These are phyloP conservation scores for Odonthalia washingtoniensis DNA, from an alignment of 31 red algal genomes.

Conservation along the genomic window DNA sequence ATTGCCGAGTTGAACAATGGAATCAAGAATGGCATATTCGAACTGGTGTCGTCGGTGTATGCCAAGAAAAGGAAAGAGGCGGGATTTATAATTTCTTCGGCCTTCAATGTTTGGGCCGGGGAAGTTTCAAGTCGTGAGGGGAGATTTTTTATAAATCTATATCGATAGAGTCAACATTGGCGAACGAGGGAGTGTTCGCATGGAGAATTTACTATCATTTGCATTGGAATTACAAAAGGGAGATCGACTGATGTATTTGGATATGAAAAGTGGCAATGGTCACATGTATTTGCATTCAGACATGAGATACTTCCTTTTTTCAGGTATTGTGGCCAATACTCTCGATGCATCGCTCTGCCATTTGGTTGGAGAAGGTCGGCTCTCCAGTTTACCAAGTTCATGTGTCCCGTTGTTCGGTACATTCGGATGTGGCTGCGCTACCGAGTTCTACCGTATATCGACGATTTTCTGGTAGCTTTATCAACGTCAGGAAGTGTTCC, in stretches of 20 bases:
- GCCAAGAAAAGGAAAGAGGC: background rate
- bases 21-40: constrained; percentile 23
- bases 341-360: constrained; percentile 15
- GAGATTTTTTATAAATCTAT: background rate
- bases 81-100: constrained; percentile 10
- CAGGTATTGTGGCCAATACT: background rate
- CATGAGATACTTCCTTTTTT: constrained; percentile 21
- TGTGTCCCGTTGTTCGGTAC: constrained; percentile 7
- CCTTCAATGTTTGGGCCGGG: constrained; percentile 22
- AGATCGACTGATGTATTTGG: constrained; percentile 6
- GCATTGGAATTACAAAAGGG: background rate
- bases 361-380: constrained; percentile 38
- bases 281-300: constrained; percentile 23
- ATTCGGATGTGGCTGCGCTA: constrained; percentile 1
- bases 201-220: constrained; percentile 12
- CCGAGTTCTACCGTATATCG: too few species aligned
- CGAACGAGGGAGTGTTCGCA: background rate
- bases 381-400: constrained; percentile 13
- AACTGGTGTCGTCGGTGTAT: constrained; percentile 23
- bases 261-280: constrained; percentile 4
- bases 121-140: background rate
- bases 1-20: constrained; percentile 8
- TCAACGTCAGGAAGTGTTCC: too few species aligned
- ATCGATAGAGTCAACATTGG: constrained; percentile 15
- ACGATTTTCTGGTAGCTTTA: too few species aligned